A percentile compares a stretch with the other conserved stretches of the same genome.
Evolutionary conservation across 108 stramenopile species (phyloP).

Genomic region (Chaetoceros tenuissimus): DNA sequence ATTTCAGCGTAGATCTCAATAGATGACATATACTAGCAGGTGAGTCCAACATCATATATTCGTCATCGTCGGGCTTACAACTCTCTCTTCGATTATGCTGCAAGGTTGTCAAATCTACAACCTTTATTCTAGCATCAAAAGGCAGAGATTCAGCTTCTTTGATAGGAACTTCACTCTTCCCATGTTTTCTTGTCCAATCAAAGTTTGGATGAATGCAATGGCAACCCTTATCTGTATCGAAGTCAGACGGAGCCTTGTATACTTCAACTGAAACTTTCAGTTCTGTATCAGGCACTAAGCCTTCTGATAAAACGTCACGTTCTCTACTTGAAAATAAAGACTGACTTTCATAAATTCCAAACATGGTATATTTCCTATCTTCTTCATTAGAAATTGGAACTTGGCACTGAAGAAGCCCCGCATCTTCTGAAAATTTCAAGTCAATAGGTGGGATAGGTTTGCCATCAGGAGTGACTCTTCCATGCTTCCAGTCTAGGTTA

Average conservation of each 20-base stretch:
- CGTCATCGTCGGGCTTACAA: no score
- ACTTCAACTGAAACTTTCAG: no score
- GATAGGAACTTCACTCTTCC: no score
- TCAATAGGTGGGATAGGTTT: background rate
- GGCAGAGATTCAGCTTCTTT: no score
- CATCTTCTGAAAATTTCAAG: background rate
- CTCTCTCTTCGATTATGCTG: no score
- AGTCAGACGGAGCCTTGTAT: background rate
- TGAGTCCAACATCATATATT: background rate
- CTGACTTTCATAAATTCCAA: background rate
- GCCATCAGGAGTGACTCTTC: background rate
- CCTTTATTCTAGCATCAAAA: no score
- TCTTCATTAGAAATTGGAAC: background rate
- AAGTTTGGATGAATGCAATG: background rate
- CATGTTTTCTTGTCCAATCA: no score
- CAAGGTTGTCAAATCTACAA: no score
- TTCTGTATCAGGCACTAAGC: no score
- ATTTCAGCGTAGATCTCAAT: background rate
- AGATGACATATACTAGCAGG: background rate
- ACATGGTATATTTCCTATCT: background rate
- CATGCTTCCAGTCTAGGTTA: background rate
- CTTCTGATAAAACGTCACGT: no score
- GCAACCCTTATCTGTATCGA: background rate
- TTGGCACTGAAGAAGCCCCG: background rate
- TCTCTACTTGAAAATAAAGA: no score